Base-by-base conservation (phyloP, 2,329 filamentous ascomycete species). In the Penicillium digitatum region DNA sequence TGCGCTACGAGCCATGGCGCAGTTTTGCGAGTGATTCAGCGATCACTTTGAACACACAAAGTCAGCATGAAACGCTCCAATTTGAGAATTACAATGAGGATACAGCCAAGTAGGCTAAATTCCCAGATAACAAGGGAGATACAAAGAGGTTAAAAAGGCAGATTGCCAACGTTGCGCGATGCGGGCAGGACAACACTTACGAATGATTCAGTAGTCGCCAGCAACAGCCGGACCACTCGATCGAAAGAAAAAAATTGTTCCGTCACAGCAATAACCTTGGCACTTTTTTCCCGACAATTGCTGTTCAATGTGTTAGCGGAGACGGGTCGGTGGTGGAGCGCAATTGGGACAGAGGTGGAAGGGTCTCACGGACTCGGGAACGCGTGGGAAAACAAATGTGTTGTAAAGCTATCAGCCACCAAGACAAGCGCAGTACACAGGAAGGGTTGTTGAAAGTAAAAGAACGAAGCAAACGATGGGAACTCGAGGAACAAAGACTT, bases 1-100 rank as follows among this genome's bases (percentile, higher is more conserved):
- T 38, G 63, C 51, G 46, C 37, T 38, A 52, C 65, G 67, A 55
- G 68, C 62, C 73, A 74, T 74, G 54, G 37, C 64, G 65, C 44
- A 48, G 57, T 16, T 55, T 50, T 9, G 6, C n/a, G n/a, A 43
- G 46, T 44, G 26, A 47, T 46, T 37, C 27, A 43, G 46, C 32
- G 35, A 55, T 50, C 49, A 55, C 52, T 57, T 54, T 16, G 27
- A 32, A 10, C 26, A 14, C 18, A 20, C 20, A 29, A 46, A 53
- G 52, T 61, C 45, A 61, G 54, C 44, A 35, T 11, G 22, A 22
- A 32, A 9, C 3, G 10, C 14, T 22, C 5, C 14, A 39, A 26
- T 48, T 12, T 20, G 26, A 11, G 9, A 11, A 18, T 14, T n/a
- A 42, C 6, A 39, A 18, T 26, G 5, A 20, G 6, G 4, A 22